A percentile compares a stretch with the other conserved stretches of the same genome.
These are phyloP conservation scores for Solanum paucissectum DNA, from an alignment of 257 asterid genomes.

Conservation along the genomic window DNA sequence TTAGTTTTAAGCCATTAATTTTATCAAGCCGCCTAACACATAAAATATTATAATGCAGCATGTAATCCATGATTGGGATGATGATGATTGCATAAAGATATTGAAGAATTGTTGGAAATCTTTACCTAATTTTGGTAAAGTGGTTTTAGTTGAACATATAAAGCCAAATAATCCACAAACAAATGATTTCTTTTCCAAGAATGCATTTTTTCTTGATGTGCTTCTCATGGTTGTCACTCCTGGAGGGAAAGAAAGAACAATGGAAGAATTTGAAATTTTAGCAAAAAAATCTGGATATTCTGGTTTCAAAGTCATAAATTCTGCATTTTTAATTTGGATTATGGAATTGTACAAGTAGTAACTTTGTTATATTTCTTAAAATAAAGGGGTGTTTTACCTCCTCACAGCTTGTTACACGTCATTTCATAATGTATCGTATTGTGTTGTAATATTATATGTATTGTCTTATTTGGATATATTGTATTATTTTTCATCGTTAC, in stretches of 20 bases:
- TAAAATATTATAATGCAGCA: neutral
- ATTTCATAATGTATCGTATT: neutral
- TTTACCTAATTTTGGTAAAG: conserved; percentile 9
- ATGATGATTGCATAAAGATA: conserved; percentile 9
- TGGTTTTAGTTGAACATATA: conserved; percentile 4
- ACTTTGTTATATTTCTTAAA: neutral
- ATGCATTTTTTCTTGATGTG: neutral
- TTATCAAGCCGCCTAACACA: neutral
- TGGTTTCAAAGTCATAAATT: neutral
- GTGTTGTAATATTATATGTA: neutral
- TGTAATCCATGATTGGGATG: conserved; percentile 22
- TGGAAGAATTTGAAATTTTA: conserved; percentile 1
- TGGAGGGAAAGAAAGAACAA: conserved; percentile 19
- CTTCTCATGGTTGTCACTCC: conserved; percentile 3
- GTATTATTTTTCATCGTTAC: neutral
- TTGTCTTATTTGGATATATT: neutral
- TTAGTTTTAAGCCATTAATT: neutral
- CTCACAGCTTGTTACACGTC: neutral
- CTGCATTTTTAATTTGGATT: conserved; percentile 1
- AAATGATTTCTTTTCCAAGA: neutral
- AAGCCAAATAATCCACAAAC: conserved; percentile 4
- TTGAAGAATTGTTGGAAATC: conserved; percentile 14
- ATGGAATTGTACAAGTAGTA: conserved; percentile 12
- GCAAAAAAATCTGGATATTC: conserved; percentile 12
- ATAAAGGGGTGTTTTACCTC: neutral